Percentiles rank a stretch among this genome's conserved stretches.
phyloP scores from a whole-genome alignment of 805 yeast genomes.

The Martiniozyma abietophila region DNA sequence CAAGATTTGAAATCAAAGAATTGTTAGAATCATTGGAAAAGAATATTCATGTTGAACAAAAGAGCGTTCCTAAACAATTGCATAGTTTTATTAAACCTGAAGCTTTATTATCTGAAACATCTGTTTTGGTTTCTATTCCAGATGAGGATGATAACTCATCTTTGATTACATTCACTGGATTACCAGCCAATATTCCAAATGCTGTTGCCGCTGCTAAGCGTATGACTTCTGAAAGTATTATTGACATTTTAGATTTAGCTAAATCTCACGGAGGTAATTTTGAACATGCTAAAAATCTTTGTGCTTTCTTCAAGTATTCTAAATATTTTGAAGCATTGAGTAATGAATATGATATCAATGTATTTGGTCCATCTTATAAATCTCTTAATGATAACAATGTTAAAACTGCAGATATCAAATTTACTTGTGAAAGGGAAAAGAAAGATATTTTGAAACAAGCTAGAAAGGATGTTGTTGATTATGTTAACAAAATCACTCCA shows the following conservation, averaged over 20 bases:
- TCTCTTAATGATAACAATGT: slow-evolving; percentile 33
- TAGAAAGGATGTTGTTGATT: slow-evolving; percentile 61
- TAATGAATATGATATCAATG: slow-evolving; percentile 31
- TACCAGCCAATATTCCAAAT: slow-evolving; percentile 38
- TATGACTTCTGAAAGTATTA: slow-evolving; percentile 47
- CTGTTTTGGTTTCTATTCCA: slow-evolving; percentile 53
- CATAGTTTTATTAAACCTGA: slow-evolving; percentile 60
- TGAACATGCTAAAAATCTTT: slow-evolving; percentile 67
- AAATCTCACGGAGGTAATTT: slow-evolving; percentile 80
- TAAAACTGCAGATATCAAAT: slow-evolving; percentile 47
- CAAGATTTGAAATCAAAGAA: slow-evolving; percentile 42
- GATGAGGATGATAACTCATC: slow-evolving; percentile 30
- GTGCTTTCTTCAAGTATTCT: slow-evolving; percentile 52
- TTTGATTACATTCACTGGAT: slow-evolving; percentile 56
- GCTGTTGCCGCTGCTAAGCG: slow-evolving; percentile 59
- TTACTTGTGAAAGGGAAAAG: slow-evolving; percentile 41
- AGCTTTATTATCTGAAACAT: slow-evolving; percentile 41
- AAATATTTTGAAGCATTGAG: slow-evolving; percentile 39
- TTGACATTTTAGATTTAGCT: slow-evolving; percentile 70
- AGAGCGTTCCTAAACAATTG: slow-evolving; percentile 55
- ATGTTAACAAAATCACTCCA: slow-evolving; percentile 69
- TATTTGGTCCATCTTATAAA: slow-evolving; percentile 38
- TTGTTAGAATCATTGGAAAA: slow-evolving; percentile 35
- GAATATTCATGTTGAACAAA: slow-evolving; percentile 43
- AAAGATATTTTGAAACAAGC: slow-evolving; percentile 46